These are phyloP conservation scores for Paraphysoderma sedebokerense DNA, from an alignment of 371 early-diverging fungal genomes.

Conservation along the genomic window DNA sequence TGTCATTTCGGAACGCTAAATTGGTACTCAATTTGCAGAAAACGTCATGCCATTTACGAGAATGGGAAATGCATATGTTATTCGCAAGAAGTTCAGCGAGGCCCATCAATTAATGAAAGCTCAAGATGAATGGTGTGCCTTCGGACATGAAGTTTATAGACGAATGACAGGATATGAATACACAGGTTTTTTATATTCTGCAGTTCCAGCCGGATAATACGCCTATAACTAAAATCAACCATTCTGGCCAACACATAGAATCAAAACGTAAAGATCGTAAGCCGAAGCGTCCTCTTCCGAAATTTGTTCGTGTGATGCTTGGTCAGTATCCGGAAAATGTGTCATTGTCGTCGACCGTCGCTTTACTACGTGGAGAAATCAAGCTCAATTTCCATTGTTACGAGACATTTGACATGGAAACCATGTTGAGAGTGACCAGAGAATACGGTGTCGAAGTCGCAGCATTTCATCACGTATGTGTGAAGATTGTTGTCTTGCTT, in stretches of 20 bases:
- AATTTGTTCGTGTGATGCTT: not conserved
- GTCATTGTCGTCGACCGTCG: conserved; percentile 36
- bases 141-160: conserved; percentile 9
- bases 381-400: conserved; percentile 12
- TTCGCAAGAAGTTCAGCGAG: conserved; percentile 37
- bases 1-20: not conserved
- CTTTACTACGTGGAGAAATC: conserved; percentile 31
- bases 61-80: conserved; percentile 50
- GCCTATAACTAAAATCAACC: too few species aligned
- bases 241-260: conserved; percentile 6
- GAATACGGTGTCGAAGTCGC: conserved; percentile 57
- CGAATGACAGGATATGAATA: not conserved
- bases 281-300: not conserved
- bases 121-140: conserved; percentile 66
- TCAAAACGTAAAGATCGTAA: too few species aligned
- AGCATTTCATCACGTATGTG: conserved; percentile 62
- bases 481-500: too few species aligned
- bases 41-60: conserved; percentile 36
- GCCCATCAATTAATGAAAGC: conserved; percentile 26
- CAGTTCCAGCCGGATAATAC: too few species aligned
- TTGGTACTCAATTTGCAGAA: not conserved
- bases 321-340: conserved; percentile 42
- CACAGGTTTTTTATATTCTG: too few species aligned
- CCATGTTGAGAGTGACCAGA: conserved; percentile 48
- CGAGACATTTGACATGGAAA: conserved; percentile 46